Base-by-base conservation (phyloP, 2,329 filamentous ascomycete species). In the Ciborinia camelliae region DNA sequence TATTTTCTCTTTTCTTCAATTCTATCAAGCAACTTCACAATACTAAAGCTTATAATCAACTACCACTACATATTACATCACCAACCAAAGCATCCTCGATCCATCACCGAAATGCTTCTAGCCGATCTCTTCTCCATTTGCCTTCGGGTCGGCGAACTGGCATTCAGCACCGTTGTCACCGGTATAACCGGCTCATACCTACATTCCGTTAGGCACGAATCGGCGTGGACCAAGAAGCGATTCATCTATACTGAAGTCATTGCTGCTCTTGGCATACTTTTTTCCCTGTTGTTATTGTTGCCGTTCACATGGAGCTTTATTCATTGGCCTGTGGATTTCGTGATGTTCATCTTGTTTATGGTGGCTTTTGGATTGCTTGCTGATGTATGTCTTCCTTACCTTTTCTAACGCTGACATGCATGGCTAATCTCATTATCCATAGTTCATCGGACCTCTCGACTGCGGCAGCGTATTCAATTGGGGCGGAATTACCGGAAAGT, bases 391-490 rank as follows among this genome's bases (percentile, higher is more conserved):
- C 37, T n/a, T 26, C 12, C 4, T 3, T 0, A 12, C 12, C 18
- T 32, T 23, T 26, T 5, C 10, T 14, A 9, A 12, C 43, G n/a
- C n/a, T n/a, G n/a, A n/a, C n/a, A n/a, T n/a, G n/a, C n/a, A n/a
- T n/a, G n/a, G n/a, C n/a, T n/a, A n/a, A 5, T n/a, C 9, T 14
- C 6, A 9, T 30, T 23, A 9, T 18, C 14, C 20, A 18, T 18
- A 70, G 59, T 69, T 68, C 87, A 76, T 97, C 91, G 55, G 96
- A 82, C 76, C 96, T 90, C 71, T 90, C 90, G 91, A 96, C 57
- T 90, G 84, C 73, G 90, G 92, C 62, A 84, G 83, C 8, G 86
- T 85, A 43, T 97, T 84, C 74, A 97, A 92, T 73, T 96, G 90
- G 41, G 96, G 81, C 72, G 96, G 91, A 2, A 95, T 80, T 1